These are phyloP conservation scores for Mollisiaceae sp. DNA, from an alignment of 2,329 filamentous ascomycete species.

Conservation along the genomic window DNA sequence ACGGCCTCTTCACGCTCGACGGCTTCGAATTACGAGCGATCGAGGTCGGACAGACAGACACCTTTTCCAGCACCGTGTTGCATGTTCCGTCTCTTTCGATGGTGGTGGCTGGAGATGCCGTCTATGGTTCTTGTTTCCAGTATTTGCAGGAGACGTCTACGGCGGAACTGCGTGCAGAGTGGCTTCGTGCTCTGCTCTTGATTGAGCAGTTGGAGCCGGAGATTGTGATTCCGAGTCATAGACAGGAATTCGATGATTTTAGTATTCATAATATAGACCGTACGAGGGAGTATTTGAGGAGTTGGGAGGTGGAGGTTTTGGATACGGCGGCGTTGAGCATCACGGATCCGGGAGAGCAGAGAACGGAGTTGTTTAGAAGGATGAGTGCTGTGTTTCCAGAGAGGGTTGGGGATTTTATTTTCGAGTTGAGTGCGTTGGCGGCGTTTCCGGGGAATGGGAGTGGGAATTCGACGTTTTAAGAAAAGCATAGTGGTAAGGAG, in stretches of 20 bases:
- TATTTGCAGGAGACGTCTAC: slow-evolving; percentile 43
- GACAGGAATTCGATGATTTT: slow-evolving; percentile 34
- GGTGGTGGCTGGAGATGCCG: slow-evolving; percentile 47
- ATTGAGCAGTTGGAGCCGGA: slow-evolving; percentile 40
- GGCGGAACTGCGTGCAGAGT: slow-evolving; percentile 36
- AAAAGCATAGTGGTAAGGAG: background rate
- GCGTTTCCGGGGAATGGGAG: slow-evolving; percentile 2
- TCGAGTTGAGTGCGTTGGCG: slow-evolving; percentile 11
- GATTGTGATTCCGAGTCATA: slow-evolving; percentile 42
- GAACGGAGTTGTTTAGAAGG: slow-evolving; percentile 4
- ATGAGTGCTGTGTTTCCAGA: slow-evolving; percentile 11
- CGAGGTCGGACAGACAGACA: slow-evolving; percentile 35
- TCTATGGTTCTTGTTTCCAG: slow-evolving; percentile 40
- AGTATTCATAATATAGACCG: slow-evolving; percentile 35
- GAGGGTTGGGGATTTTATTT: slow-evolving; percentile 16
- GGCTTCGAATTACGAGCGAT: slow-evolving; percentile 31
- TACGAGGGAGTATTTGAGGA: slow-evolving; percentile 38
- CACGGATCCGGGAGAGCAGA: background rate
- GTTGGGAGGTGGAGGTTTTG: slow-evolving; percentile 18
- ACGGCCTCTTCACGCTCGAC: slow-evolving; percentile 35
- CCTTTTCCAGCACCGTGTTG: slow-evolving; percentile 43
- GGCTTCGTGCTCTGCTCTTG: slow-evolving; percentile 41
- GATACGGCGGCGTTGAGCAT: background rate
- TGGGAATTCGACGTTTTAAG: background rate
- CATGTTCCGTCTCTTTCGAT: slow-evolving; percentile 44